Conservation (phyloP, 2,329 filamentous ascomycete species). For the Fusarium hostae region DNA sequence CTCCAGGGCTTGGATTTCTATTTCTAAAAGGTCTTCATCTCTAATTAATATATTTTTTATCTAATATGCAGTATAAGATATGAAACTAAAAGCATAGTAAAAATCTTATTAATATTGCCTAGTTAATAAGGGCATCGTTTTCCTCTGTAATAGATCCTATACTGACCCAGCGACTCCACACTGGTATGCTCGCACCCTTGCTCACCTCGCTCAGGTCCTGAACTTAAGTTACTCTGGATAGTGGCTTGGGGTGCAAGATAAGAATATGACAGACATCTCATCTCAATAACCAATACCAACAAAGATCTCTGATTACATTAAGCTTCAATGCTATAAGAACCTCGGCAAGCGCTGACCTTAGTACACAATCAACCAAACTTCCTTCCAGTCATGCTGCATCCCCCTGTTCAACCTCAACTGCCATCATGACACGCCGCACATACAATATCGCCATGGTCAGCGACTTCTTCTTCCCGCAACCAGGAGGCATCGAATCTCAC, state of each 20-base stretch:
- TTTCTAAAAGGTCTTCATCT: background rate
- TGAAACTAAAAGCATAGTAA: too few species aligned
- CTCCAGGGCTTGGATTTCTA: too few species aligned
- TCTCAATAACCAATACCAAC: background rate
- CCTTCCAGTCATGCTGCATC: constrained; percentile 27
- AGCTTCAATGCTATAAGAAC: background rate
- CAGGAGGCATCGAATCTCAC: constrained; percentile 95
- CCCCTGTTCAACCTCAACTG: constrained; percentile 29
- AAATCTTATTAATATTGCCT: background rate
- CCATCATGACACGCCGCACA: constrained; percentile 63
- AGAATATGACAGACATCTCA: constrained; percentile 23
- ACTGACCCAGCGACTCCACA: constrained; percentile 28
- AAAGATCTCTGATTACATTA: background rate
- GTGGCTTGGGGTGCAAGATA: constrained; percentile 29
- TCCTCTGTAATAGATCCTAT: background rate
- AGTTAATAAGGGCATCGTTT: too few species aligned
- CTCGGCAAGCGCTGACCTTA: constrained; percentile 21
- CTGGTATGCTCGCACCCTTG: constrained; percentile 4
- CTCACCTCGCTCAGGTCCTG: constrained; percentile 23
- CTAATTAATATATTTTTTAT: background rate
- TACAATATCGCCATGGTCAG: constrained; percentile 91
- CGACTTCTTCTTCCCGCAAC: constrained; percentile 99
- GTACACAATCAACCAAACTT: background rate
- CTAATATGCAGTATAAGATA: background rate
- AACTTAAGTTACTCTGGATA: constrained; percentile 1